Evolutionary conservation across 768 basidiomycete genomes (phyloP), one percentile per base, ranked within the genome.

Genomic region (Termitomyces sp.): DNA sequence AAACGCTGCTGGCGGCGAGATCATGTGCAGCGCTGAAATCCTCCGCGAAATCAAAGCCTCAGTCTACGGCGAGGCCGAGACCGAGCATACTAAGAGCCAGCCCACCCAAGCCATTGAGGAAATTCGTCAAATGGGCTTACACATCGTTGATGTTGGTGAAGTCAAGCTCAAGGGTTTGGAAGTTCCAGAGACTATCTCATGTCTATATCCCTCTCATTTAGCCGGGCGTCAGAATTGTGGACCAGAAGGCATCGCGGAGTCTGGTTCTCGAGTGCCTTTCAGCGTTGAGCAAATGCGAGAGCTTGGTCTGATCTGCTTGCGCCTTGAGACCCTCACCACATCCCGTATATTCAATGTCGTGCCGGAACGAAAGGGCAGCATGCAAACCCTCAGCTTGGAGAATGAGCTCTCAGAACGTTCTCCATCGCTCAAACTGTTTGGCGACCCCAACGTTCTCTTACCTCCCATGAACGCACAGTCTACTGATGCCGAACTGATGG

Each of bases 121-220:
- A 7, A 85, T 98, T 59, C 82, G 82, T 33, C 77, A 83, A 24
- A 78, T 95, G 65, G 88, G 88, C 1, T 77, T 93, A 39, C 75
- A 79, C 36, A 80, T 95, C 57, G 79, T 86, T 34, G 78, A 80
- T n/a, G 80, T 95, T 18, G 96, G 97, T 5, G 94, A 98, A 72
- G 81, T 87, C 62, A 94, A 93, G 70, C 83, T 98, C 61, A 98
- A 98, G 73, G 97, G 97, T 12, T 77, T 98, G 53, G 96, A 98
- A 73, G 79, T 91, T 1, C 93, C 94, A 1, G 96, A 98, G 72
- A 79, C 82, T 62, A 77, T 98, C 22, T 91, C 93, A n/a, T 70
- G 88, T 18, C 78, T 98, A 47, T 98, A 93, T 71, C 93, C 96
- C 0, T 76, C 71, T 27, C 81, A 83, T 4, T 76, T 98, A 39